Evolutionary conservation across 495 filamentous ascomycete species (phyloP), one percentile per base, ranked within the genome.

Genomic region (Penicillium manginii): DNA sequence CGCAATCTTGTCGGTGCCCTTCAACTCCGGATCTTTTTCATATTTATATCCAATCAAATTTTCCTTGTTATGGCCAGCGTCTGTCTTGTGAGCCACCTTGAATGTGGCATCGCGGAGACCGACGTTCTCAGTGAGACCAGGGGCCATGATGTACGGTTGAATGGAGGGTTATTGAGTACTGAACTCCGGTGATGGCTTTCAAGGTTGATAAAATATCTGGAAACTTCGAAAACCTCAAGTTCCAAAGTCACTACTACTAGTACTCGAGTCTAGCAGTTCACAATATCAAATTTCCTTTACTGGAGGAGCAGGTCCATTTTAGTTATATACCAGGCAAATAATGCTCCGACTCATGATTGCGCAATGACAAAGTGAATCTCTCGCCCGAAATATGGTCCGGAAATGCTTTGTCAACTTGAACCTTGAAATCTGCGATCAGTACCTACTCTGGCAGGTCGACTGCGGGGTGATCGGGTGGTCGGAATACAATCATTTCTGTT

Each of bases 51-150:
- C 78, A 47, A 76, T 77, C 29, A 81, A 64, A 46, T 86, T 75
- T 64, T 89, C 85, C 75, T 89, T 89, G 73, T 88, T 88, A 46
- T 76, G 72, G n/a, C 80, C 80, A 4, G 71, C 73, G 18, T 78
- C 74, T 21, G 68, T 65, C 59, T 76, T 71, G 32, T 75, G 67
- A 5, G 66, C 52, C 14, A 73, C 66, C 17, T 70, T 61, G 69
- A 77, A 57, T 62, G 73, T 58, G 55, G 73, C 43, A 37, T 64
- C 58, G 19, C 73, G 67, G 26, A 78, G 63, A 15, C 65, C 51
- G 14, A 81, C 52, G 31, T 75, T 80, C 45, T 82, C 78, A 21
- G 75, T 80, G 59, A 81, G 69, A 53, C 81, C 78, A 21, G 84
- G 83, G 52, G 84, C 82, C 84, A 86, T 86, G 22, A 48, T 77